Percentiles rank a stretch among this genome's conserved stretches.
These are phyloP conservation scores for Cyamopsis tetragonoloba DNA, from an alignment of 306 rosid genomes.

Conservation along the genomic window DNA sequence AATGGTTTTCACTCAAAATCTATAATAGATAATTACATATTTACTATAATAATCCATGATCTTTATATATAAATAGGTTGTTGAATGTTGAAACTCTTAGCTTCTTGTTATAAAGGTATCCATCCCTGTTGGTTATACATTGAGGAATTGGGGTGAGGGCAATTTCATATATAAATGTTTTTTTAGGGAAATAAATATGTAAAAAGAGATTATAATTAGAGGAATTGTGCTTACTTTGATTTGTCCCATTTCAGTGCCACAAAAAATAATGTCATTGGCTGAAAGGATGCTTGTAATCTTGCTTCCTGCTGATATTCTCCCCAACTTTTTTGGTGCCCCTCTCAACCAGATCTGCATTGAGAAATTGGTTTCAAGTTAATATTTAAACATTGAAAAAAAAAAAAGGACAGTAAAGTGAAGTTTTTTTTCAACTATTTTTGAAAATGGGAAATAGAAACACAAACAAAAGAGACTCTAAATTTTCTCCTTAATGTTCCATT, in stretches of 20 bases:
- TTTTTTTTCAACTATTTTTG: too few relatives aligned
- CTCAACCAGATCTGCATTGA: constrained; percentile 70
- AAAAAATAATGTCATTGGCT: constrained; percentile 68
- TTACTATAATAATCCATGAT: constrained; percentile 16
- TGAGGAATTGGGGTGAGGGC: constrained; percentile 4
- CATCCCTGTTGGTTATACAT: constrained; percentile 55
- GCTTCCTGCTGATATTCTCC: constrained; percentile 85
- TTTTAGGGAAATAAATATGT: background rate
- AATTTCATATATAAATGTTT: background rate
- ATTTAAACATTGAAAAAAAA: too few relatives aligned
- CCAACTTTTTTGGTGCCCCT: constrained; percentile 53
- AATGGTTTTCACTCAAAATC: constrained; percentile 3
- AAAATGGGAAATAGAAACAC: too few relatives aligned
- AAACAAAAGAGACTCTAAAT: too few relatives aligned
- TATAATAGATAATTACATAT: background rate
- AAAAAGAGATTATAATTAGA: background rate
- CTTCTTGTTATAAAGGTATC: constrained; percentile 66
- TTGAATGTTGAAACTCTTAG: too few relatives aligned
- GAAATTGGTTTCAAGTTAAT: constrained; percentile 24
- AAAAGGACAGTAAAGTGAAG: too few relatives aligned
- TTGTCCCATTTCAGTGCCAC: constrained; percentile 69
- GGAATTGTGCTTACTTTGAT: constrained; percentile 51
- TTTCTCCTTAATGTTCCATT: too few relatives aligned
- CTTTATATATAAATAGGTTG: too few relatives aligned
- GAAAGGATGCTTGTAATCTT: constrained; percentile 60